Conservation (phyloP, 169 alveolate species). For the Plasmodium ovale region DNA sequence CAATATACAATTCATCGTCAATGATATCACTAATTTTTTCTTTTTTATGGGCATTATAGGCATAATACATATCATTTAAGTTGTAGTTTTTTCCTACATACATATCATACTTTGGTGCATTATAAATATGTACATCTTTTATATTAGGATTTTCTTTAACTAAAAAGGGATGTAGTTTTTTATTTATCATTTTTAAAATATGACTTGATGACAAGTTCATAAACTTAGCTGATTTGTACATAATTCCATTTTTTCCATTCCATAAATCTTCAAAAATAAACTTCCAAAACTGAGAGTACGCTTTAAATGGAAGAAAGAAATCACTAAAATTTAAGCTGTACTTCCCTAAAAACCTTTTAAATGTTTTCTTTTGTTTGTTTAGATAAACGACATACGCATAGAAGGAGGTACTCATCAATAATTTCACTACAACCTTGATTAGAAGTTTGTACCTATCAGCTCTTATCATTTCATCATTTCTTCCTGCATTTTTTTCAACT, state of each 20-base stretch:
- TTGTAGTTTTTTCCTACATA: conserved; percentile 20
- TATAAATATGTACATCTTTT: conserved; percentile 29
- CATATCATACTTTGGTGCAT: conserved; percentile 34
- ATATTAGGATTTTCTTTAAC: conserved; percentile 40
- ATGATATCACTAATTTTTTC: conserved; percentile 17
- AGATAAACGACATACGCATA: conserved; percentile 52
- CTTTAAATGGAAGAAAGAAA: conserved; percentile 69
- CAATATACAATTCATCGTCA: conserved; percentile 67
- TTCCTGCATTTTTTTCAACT: not conserved
- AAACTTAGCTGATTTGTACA: conserved; percentile 55
- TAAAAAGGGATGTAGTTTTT: conserved; percentile 63
- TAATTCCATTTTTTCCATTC: conserved; percentile 46
- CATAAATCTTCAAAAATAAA: conserved; percentile 73
- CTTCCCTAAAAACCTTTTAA: conserved; percentile 55
- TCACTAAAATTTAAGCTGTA: conserved; percentile 52
- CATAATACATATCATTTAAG: conserved; percentile 25
- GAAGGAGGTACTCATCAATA: conserved; percentile 23
- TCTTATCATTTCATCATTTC: no score
- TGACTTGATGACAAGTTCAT: conserved; percentile 16
- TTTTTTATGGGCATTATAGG: conserved; percentile 1
- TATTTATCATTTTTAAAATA: conserved; percentile 11
- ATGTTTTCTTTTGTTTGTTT: conserved; percentile 43
- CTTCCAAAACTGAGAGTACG: conserved; percentile 37
- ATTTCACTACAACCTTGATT: conserved; percentile 47
- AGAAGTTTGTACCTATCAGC: conserved; percentile 34